These are phyloP conservation scores for Articulospora tetracladia DNA, from an alignment of 495 filamentous ascomycete species.

Conservation along the genomic window DNA sequence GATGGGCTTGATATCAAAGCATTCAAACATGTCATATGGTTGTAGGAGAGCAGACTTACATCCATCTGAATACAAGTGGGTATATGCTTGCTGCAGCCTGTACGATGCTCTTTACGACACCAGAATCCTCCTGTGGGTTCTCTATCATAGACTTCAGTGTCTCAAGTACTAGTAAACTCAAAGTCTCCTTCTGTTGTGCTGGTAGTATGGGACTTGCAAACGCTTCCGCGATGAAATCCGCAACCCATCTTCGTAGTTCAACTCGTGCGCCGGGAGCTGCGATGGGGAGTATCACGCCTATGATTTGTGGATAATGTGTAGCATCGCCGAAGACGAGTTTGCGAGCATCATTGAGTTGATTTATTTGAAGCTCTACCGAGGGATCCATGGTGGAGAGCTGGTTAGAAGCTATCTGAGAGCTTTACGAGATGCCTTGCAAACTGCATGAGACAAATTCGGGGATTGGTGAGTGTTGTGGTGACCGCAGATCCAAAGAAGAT, in stretches of 20 bases:
- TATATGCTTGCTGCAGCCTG: constrained; percentile 88
- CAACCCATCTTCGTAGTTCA: constrained; percentile 90
- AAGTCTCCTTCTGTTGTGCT: constrained; percentile 67
- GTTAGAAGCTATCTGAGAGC: constrained; percentile 14
- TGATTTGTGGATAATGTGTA: constrained; percentile 80
- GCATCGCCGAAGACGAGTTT: constrained; percentile 81
- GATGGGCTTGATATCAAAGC: background rate
- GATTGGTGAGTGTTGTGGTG: constrained; percentile 1
- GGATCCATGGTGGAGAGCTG: constrained; percentile 36
- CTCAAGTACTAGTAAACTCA: constrained; percentile 69
- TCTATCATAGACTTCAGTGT: constrained; percentile 71
- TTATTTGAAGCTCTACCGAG: constrained; percentile 67
- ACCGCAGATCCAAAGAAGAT: constrained; percentile 4
- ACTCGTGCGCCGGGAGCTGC: constrained; percentile 69
- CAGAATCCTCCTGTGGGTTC: constrained; percentile 65
- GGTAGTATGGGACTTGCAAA: constrained; percentile 82
- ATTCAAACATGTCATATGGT: background rate
- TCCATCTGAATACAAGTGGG: constrained; percentile 84
- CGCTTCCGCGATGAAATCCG: constrained; percentile 93
- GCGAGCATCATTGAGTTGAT: constrained; percentile 81
- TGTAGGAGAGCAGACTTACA: constrained; percentile 57
- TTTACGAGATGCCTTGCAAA: constrained; percentile 9
- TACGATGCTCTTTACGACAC: constrained; percentile 75
- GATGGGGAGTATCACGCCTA: constrained; percentile 85
- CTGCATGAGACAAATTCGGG: constrained; percentile 10